phyloP scores from a whole-genome alignment of 192 early-diverging fungal species.

The Obelidium mucronatum region DNA sequence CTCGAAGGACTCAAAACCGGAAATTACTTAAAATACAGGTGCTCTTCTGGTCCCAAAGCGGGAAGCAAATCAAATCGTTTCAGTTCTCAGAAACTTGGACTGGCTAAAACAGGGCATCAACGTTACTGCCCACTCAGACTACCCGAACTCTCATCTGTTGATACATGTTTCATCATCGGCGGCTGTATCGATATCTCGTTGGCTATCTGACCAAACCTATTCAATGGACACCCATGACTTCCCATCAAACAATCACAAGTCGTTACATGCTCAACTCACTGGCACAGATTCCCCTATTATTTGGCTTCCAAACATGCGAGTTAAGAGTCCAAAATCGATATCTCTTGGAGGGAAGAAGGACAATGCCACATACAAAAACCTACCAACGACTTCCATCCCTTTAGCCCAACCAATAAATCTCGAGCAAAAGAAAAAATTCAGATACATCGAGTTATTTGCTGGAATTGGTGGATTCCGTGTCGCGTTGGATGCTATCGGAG shows the following conservation, averaged over 20 bases:
- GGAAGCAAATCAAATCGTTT: not conserved
- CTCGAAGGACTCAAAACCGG: not conserved
- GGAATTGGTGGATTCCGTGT: constrained; percentile 27
- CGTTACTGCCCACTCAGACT: not conserved
- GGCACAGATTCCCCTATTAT: not conserved
- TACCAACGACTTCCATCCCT: not conserved
- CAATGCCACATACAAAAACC: constrained; percentile 12
- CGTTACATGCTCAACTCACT: not conserved
- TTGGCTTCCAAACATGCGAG: not conserved
- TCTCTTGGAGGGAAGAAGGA: not conserved
- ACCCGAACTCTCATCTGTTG: not conserved
- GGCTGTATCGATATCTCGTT: not conserved
- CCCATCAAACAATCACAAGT: not conserved
- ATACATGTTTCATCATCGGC: not conserved
- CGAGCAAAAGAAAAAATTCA: not conserved
- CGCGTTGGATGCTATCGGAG: constrained; percentile 10
- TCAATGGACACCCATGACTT: not conserved
- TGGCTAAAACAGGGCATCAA: not conserved
- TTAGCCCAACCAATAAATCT: not conserved
- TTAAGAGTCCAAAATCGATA: not conserved
- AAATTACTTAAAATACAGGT: too few species aligned
- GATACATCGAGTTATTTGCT: constrained; percentile 19
- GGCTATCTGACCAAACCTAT: not conserved
- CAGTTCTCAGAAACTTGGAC: not conserved
- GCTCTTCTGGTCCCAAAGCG: not conserved